A percentile compares a stretch with the other conserved stretches of the same genome.
Conservation (phyloP, 192 early-diverging fungal genomes). For the Coemansia sp. region DNA sequence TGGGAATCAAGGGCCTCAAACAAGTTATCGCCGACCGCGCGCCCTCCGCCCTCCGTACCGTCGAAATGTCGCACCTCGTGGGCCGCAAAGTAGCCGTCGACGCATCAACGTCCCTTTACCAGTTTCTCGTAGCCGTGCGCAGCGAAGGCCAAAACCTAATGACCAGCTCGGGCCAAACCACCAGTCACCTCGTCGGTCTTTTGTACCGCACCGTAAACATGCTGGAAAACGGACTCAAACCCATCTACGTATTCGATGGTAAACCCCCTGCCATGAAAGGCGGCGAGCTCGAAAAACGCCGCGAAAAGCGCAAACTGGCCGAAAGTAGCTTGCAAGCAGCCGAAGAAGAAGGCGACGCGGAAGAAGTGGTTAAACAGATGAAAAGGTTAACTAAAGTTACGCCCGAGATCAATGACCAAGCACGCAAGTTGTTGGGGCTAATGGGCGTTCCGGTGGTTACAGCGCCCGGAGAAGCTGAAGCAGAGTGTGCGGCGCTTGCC, state of each 20-base stretch:
- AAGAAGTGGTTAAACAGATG: slow-evolving; percentile 82
- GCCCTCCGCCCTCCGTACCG: slow-evolving; percentile 76
- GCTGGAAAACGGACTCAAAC: slow-evolving; percentile 96
- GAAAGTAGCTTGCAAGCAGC: slow-evolving; percentile 68
- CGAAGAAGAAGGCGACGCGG: slow-evolving; percentile 70
- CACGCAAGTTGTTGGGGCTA: slow-evolving; percentile 77
- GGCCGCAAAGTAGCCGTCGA: slow-evolving; percentile 96
- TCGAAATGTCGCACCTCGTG: slow-evolving; percentile 84
- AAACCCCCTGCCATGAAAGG: slow-evolving; percentile 92
- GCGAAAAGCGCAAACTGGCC: slow-evolving; percentile 71
- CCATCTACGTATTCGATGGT: slow-evolving; percentile 97
- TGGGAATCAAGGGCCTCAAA: slow-evolving; percentile 85
- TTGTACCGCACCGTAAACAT: slow-evolving; percentile 96
- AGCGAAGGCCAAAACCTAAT: slow-evolving; percentile 87
- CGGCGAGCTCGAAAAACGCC: slow-evolving; percentile 79
- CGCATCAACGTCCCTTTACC: slow-evolving; percentile 97
- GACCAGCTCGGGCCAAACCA: slow-evolving; percentile 88
- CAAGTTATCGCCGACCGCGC: slow-evolving; percentile 94
- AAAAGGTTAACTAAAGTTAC: slow-evolving; percentile 91
- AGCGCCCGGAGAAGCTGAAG: slow-evolving; percentile 97
- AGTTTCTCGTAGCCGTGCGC: slow-evolving; percentile 97
- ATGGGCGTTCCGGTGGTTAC: slow-evolving; percentile 94
- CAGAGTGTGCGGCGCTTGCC: slow-evolving; percentile 94
- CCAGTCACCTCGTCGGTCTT: slow-evolving; percentile 95
- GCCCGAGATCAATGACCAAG: slow-evolving; percentile 90